Conservation (phyloP, 768 basidiomycete species). For the Collybia sordida region DNA sequence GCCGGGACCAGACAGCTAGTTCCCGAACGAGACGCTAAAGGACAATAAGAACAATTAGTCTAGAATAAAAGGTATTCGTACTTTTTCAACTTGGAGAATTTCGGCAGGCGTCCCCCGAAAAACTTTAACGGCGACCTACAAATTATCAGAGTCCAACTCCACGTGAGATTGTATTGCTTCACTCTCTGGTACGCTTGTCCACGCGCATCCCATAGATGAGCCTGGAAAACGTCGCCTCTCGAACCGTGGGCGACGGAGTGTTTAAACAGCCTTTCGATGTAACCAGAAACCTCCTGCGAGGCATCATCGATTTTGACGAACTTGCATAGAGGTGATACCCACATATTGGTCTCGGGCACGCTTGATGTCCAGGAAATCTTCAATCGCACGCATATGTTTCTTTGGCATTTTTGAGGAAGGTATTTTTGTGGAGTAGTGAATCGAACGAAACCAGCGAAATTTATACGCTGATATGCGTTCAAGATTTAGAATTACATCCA, state of each 20-base stretch:
- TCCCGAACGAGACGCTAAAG: neutral
- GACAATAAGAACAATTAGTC: neutral
- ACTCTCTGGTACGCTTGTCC: neutral
- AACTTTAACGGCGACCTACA: neutral
- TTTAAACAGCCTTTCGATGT: too few relatives aligned
- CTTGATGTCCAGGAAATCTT: neutral
- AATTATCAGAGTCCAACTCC: neutral
- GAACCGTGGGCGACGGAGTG: neutral
- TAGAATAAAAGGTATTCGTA: neutral
- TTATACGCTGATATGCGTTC: too few relatives aligned
- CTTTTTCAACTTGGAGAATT: neutral
- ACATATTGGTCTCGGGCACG: neutral
- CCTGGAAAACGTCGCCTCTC: neutral
- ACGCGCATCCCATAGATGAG: neutral
- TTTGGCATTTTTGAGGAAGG: neutral
- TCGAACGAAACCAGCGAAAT: too few relatives aligned
- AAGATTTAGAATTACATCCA: too few relatives aligned
- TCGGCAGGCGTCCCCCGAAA: neutral
- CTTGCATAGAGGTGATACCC: neutral
- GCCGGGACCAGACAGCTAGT: neutral
- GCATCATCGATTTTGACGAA: too few relatives aligned
- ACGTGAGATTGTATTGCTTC: too few relatives aligned
- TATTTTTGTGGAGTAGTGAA: too few relatives aligned
- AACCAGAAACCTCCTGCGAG: too few relatives aligned
- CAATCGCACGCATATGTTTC: neutral